Evolutionary conservation across 176 grass and related monocot genomes (phyloP).

Genomic region (Juncus inflexus): DNA sequence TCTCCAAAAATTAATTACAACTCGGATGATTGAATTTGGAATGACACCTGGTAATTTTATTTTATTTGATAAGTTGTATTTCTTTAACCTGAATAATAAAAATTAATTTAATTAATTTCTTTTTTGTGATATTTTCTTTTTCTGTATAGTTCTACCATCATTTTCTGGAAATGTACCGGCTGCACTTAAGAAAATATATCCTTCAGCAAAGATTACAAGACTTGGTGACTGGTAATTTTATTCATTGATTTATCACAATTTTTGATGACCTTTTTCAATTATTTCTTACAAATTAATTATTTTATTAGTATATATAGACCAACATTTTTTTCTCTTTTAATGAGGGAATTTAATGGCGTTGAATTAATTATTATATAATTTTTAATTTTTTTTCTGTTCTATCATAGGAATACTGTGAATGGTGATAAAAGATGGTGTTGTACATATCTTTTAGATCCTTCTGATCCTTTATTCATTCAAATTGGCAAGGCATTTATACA

Average conservation of each 20-base stretch:
- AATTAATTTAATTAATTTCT: not conserved
- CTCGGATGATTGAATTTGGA: constrained; percentile 82
- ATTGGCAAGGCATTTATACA: constrained; percentile 84
- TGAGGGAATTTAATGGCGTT: no score
- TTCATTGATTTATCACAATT: constrained; percentile 22
- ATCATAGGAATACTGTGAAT: constrained; percentile 90
- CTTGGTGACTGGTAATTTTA: constrained; percentile 85
- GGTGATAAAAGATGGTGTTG: constrained; percentile 81
- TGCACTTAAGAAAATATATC: constrained; percentile 70
- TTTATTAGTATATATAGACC: no score
- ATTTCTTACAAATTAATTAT: no score
- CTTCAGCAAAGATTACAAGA: constrained; percentile 76
- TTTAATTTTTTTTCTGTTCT: constrained; percentile 31
- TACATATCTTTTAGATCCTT: constrained; percentile 94
- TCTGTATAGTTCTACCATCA: constrained; percentile 72
- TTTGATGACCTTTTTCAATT: not conserved
- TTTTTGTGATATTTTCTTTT: constrained; percentile 29
- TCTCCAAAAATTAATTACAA: constrained; percentile 65
- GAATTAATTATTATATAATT: not conserved
- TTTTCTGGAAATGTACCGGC: constrained; percentile 96
- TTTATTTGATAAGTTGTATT: constrained; percentile 4
- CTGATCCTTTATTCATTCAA: constrained; percentile 89
- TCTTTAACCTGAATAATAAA: constrained; percentile 14
- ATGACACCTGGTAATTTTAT: constrained; percentile 76
- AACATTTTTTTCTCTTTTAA: no score